Evolutionary conservation across 164 flowering plant species (phyloP), one percentile per base, ranked within the genome.

Genomic region (Liquidambar formosana): DNA sequence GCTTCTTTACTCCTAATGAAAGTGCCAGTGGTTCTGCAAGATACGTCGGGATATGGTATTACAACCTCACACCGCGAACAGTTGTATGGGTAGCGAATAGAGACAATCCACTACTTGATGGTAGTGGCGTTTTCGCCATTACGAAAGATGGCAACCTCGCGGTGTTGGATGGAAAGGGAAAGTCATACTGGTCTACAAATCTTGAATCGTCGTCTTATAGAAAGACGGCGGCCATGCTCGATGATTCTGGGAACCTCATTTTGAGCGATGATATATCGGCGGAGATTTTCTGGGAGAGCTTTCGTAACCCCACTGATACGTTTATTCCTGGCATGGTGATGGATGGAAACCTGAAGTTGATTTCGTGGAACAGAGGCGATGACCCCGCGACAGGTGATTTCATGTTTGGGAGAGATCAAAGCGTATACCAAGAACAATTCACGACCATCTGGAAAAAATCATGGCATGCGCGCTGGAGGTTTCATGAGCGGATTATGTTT

Each of bases 281-380:
- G 79, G 84, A 63, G n/a, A n/a, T n/a, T n/a, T n/a, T n/a, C n/a
- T n/a, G n/a, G n/a, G n/a, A n/a, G n/a, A n/a, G n/a, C n/a, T 83
- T 83, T 49, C 38, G 62, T 0, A 9, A 73, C 33, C 80, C 83
- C 18, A 70, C 79, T 6, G 79, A 81, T 70, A 81, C 84, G 8
- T 78, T 84, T 59, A 78, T 81, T 67, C 78, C 84, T 0, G 79
- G 80, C n/a, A n/a, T n/a, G n/a, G n/a, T n/a, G n/a, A n/a, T n/a
- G n/a, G n/a, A n/a, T n/a, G n/a, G n/a, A n/a, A 19, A 19, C 25
- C 15, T 69, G 18, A 9, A 0, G 2, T 61, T 81, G 74, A 73
- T 62, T 65, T 75, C 84, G 28, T 83, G 82, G 84, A 63, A 13
- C 14, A 62, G 52, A 27, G 11, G 3, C 0, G 66, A 15, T 15